These are phyloP conservation scores for Colletotrichum liaoningense DNA, from an alignment of 2,329 filamentous ascomycete genomes.

Conservation along the genomic window DNA sequence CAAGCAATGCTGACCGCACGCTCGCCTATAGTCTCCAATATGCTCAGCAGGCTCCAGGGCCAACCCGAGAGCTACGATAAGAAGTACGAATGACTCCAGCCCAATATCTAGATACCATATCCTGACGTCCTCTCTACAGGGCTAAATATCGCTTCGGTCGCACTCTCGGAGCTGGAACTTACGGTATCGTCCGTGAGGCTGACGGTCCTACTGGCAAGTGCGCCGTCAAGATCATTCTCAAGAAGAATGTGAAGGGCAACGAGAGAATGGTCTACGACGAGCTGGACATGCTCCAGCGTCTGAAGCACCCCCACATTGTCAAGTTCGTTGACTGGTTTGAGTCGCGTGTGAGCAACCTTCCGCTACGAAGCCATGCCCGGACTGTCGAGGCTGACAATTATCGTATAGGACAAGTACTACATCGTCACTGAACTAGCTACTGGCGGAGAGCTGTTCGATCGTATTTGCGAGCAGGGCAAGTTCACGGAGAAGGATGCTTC, in stretches of 20 bases:
- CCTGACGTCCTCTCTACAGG: conserved; percentile 56
- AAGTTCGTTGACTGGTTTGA: conserved; percentile 99
- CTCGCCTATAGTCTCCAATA: conserved; percentile 75
- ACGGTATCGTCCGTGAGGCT: conserved; percentile 97
- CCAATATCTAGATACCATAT: conserved; percentile 25
- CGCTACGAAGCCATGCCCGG: not conserved
- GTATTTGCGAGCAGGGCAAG: conserved; percentile 97
- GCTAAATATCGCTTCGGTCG: conserved; percentile 91
- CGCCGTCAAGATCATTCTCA: conserved; percentile 98
- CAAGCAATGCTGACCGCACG: conserved; percentile 39
- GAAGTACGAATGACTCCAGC: conserved; percentile 71
- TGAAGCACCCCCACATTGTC: conserved; percentile 96
- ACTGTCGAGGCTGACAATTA: conserved; percentile 12
- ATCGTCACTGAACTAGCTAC: conserved; percentile 97
- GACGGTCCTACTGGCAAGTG: conserved; percentile 87
- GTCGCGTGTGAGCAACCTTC: conserved; percentile 76
- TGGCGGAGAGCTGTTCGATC: conserved; percentile 95
- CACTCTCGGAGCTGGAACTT: conserved; percentile 95
- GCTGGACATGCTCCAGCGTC: conserved; percentile 88
- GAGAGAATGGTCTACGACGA: conserved; percentile 99
- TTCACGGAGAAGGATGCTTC: conserved; percentile 99
- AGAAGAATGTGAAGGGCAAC: conserved; percentile 99
- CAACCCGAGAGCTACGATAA: conserved; percentile 99
- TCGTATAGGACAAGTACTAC: conserved; percentile 93
- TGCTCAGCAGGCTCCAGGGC: conserved; percentile 95